A percentile compares a stretch with the other conserved stretches of the same genome.
Conservation (phyloP, 306 rosid genomes). For the Gastrolobium villosum region DNA sequence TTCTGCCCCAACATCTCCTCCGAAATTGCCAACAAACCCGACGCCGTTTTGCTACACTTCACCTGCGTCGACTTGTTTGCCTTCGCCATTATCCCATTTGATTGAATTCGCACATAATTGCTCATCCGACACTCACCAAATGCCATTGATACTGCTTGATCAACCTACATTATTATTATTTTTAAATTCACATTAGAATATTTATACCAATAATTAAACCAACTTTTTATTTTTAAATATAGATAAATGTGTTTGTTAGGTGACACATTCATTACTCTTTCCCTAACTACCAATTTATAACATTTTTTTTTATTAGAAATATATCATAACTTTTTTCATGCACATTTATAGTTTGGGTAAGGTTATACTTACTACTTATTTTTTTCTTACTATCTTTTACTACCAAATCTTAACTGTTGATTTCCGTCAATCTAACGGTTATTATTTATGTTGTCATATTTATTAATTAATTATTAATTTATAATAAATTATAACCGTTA, state of each 20-base stretch:
- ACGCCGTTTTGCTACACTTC: conserved; percentile 47
- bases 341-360: too few relatives aligned
- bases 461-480: too few relatives aligned
- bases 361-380: too few relatives aligned
- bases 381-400: too few relatives aligned
- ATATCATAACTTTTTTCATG: conserved; percentile 13
- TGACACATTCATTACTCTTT: conserved; percentile 38
- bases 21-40: conserved; percentile 58
- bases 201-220: conserved; percentile 48
- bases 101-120: conserved; percentile 86
- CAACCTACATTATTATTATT: conserved; percentile 65
- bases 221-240: conserved; percentile 11
- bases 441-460: too few relatives aligned
- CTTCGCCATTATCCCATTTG: conserved; percentile 56
- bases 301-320: conserved; percentile 1
- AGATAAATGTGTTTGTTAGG: conserved; percentile 42
- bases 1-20: conserved; percentile 78
- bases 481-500: too few relatives aligned
- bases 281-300: conserved; percentile 52
- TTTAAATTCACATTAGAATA: conserved; percentile 4
- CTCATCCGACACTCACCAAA: conserved; percentile 69
- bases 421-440: too few relatives aligned
- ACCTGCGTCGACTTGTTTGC: conserved; percentile 3
- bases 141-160: conserved; percentile 95
- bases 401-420: too few relatives aligned